Conservation (phyloP, 192 early-diverging fungal genomes). For the Podila horticola region DNA sequence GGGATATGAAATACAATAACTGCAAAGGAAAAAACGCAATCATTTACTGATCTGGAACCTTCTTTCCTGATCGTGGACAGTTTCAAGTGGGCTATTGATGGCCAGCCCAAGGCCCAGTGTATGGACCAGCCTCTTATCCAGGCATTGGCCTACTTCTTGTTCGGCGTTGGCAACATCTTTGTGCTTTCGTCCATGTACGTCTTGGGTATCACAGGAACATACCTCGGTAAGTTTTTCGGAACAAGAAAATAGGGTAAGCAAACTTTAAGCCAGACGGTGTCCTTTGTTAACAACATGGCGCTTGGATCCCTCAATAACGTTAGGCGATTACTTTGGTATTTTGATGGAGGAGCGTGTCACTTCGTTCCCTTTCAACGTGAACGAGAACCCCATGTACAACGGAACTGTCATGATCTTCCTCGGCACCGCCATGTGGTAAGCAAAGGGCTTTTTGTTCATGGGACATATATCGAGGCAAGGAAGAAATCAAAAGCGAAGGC, state of each 20-base stretch:
- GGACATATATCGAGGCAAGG: background rate
- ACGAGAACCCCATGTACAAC: conserved; percentile 95
- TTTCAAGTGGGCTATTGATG: conserved; percentile 73
- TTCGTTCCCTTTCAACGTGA: conserved; percentile 91
- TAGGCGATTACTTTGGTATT: conserved; percentile 96
- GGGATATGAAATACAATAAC: background rate
- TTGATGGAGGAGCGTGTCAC: conserved; percentile 87
- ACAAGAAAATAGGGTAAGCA: background rate
- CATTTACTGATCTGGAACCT: background rate
- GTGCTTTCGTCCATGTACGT: conserved; percentile 87
- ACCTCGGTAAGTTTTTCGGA: conserved; percentile 69
- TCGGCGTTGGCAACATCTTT: conserved; percentile 74
- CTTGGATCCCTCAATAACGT: background rate
- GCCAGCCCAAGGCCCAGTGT: conserved; percentile 68
- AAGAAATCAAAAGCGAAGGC: background rate
- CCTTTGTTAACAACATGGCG: background rate
- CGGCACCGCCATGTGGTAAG: conserved; percentile 84
- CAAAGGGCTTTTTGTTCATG: background rate
- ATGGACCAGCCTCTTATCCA: conserved; percentile 62
- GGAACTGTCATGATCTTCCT: conserved; percentile 91
- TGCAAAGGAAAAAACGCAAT: background rate
- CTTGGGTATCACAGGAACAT: conserved; percentile 91
- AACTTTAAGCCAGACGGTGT: background rate
- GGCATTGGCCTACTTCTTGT: conserved; percentile 58
- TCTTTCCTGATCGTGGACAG: conserved; percentile 25